Conservation (phyloP, 345 rosid genomes). For the Brassica juncea region DNA sequence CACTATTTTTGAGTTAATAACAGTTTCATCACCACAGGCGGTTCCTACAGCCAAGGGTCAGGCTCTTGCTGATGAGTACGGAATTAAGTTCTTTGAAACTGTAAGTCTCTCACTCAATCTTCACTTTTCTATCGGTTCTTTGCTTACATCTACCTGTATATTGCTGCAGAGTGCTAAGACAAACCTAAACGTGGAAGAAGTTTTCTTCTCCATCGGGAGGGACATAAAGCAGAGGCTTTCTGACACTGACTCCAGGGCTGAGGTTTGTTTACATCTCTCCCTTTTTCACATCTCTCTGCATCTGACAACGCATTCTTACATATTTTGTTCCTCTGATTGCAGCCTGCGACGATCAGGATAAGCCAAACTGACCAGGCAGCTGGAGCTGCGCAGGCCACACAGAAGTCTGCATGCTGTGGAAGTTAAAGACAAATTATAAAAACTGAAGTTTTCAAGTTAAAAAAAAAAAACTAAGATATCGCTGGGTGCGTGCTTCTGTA, state of each 20-base stretch:
- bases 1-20: neutral
- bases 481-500: conserved; percentile 35
- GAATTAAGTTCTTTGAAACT: conserved; percentile 95
- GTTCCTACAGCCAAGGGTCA: conserved; percentile 97
- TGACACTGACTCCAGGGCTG: conserved; percentile 70
- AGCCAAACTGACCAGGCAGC: conserved; percentile 42
- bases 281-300: neutral
- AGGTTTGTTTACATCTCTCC: conserved; percentile 50
- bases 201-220: conserved; percentile 94
- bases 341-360: conserved; percentile 45
- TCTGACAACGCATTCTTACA: neutral
- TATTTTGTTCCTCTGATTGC: neutral
- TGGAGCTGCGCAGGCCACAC: conserved; percentile 45
- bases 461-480: conserved; percentile 23
- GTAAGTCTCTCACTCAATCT: conserved; percentile 46
- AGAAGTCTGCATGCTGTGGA: conserved; percentile 45
- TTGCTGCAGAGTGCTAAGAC: conserved; percentile 95
- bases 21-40: conserved; percentile 49
- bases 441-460: conserved; percentile 12
- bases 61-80: conserved; percentile 98
- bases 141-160: neutral
- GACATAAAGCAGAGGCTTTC: conserved; percentile 95
- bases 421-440: conserved; percentile 12
- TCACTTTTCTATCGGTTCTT: neutral
- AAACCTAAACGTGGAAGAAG: conserved; percentile 89